Conservation (phyloP, 2,329 filamentous ascomycete genomes). For the Pseudogymnoascus sp. region DNA sequence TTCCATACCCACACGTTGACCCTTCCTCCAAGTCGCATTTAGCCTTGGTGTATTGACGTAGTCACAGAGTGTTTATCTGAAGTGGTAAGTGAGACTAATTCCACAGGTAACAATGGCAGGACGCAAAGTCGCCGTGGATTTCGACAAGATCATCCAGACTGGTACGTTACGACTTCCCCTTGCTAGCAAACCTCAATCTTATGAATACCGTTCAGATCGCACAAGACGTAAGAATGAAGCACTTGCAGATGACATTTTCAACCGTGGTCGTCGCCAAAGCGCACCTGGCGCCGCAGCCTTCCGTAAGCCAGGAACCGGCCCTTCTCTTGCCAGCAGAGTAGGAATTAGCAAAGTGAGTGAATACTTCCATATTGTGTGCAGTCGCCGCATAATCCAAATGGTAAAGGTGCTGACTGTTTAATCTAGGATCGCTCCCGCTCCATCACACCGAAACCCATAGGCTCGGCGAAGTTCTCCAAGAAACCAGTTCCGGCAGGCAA, state of each 20-base stretch:
- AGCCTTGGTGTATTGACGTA: background rate
- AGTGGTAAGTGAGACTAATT: constrained; percentile 8
- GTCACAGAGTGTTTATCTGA: background rate
- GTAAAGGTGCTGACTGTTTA: background rate
- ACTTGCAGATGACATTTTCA: constrained; percentile 66
- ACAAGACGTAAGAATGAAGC: constrained; percentile 63
- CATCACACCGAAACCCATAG: constrained; percentile 1
- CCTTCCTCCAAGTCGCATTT: background rate
- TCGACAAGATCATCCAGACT: constrained; percentile 27
- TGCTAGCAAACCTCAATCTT: background rate
- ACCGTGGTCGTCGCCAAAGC: constrained; percentile 49
- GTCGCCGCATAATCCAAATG: constrained; percentile 11
- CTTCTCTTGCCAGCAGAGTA: constrained; percentile 62
- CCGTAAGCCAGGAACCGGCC: constrained; percentile 36
- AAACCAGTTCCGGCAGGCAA: constrained; percentile 38
- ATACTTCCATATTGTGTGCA: background rate
- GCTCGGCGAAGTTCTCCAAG: constrained; percentile 23
- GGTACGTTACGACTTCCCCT: constrained; percentile 17
- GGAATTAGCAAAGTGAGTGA: constrained; percentile 60
- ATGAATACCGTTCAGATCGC: constrained; percentile 32
- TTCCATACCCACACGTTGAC: background rate
- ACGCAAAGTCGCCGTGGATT: constrained; percentile 23
- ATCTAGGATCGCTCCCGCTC: constrained; percentile 1
- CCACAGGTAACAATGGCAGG: constrained; percentile 22
- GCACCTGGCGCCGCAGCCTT: constrained; percentile 36